Evolutionary conservation across 208 protist species (phyloP).

Genomic region (Naegleria fowleri): DNA sequence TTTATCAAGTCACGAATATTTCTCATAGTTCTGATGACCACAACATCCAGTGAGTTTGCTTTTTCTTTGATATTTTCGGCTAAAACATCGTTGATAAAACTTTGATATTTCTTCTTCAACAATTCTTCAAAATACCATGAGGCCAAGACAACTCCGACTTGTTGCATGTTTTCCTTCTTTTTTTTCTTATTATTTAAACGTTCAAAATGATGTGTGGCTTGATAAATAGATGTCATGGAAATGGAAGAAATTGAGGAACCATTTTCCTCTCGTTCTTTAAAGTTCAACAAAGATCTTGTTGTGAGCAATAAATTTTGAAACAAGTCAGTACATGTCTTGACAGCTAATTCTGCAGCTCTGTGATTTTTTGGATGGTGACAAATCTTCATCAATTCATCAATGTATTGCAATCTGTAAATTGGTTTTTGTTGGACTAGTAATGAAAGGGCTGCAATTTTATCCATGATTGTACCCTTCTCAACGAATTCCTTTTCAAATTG

Average conservation of each 20-base stretch:
- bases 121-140: constrained; percentile 1
- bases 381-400: background rate
- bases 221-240: background rate
- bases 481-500: constrained; percentile 7
- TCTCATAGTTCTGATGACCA: background rate
- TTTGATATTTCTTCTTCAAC: background rate
- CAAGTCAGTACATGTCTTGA: background rate
- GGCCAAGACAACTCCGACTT: background rate
- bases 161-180: background rate
- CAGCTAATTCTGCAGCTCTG: background rate
- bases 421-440: background rate
- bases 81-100: background rate
- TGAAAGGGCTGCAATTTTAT: background rate
- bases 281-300: background rate
- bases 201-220: background rate
- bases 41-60: background rate
- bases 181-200: background rate
- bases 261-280: background rate
- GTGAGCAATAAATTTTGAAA: background rate
- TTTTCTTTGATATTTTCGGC: background rate
- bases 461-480: background rate
- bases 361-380: background rate
- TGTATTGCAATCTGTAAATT: background rate
- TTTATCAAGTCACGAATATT: background rate
- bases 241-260: background rate